A percentile compares a stretch with the other conserved stretches of the same genome.
phyloP scores from a whole-genome alignment of 495 filamentous ascomycete species.

The Penicillium crystallinum region DNA sequence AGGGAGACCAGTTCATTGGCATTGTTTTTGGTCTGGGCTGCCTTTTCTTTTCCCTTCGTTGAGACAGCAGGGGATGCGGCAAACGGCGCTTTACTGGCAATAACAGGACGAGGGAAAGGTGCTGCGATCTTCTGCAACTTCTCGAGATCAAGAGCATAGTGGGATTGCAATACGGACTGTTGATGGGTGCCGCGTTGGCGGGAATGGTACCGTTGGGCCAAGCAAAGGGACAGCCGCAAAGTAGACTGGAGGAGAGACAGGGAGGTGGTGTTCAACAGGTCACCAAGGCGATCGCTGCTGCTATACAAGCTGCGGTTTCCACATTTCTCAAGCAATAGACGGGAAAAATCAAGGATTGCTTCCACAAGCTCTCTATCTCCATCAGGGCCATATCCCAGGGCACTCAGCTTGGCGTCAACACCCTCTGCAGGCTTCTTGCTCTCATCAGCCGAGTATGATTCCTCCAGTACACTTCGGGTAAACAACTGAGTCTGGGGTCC shows the following conservation, averaged over 20 bases:
- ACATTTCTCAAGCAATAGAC: conserved; percentile 84
- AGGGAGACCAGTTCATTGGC: conserved; percentile 74
- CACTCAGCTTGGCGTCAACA: conserved; percentile 49
- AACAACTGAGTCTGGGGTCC: conserved; percentile 79
- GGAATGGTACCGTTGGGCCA: conserved; percentile 89
- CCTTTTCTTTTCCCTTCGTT: conserved; percentile 71
- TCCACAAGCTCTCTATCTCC: conserved; percentile 78
- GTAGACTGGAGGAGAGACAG: conserved; percentile 67
- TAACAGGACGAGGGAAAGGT: conserved; percentile 70
- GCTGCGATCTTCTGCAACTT: conserved; percentile 75
- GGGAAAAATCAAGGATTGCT: conserved; percentile 75
- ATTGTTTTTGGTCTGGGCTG: conserved; percentile 44
- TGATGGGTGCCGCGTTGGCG: conserved; percentile 69
- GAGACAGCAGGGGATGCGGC: conserved; percentile 44
- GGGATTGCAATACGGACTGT: conserved; percentile 67
- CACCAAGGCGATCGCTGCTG: conserved; percentile 82
- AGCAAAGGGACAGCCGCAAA: conserved; percentile 69
- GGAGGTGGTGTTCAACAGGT: conserved; percentile 81
- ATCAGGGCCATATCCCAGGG: conserved; percentile 60
- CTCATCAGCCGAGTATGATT: conserved; percentile 43
- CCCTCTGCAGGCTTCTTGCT: conserved; percentile 38
- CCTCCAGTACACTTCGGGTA: conserved; percentile 54
- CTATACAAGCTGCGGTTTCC: conserved; percentile 95
- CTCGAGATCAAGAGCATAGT: conserved; percentile 93
- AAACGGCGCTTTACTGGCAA: conserved; percentile 32